Evolutionary conservation across 2,329 filamentous ascomycete species (phyloP).

Genomic region (Immersiporthe knoxdaviesiana): DNA sequence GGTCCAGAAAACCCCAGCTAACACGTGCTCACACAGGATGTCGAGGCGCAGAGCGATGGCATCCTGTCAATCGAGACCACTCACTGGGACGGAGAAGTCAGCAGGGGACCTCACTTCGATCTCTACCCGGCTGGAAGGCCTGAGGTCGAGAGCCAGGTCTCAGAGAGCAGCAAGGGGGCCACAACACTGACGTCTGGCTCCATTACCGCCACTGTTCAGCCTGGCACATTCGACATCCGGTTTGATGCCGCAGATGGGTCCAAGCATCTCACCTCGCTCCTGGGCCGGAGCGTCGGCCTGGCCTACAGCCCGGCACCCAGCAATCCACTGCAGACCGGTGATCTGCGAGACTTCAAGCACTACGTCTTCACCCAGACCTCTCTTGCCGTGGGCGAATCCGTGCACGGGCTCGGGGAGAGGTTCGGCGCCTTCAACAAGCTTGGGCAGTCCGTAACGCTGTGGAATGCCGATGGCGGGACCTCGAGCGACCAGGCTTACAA

Average conservation of each 20-base stretch:
- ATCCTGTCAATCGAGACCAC: constrained; percentile 63
- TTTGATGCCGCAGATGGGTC: constrained; percentile 56
- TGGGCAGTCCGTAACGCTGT: constrained; percentile 69
- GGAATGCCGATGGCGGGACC: constrained; percentile 67
- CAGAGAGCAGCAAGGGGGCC: constrained; percentile 43
- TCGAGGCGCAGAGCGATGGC: constrained; percentile 60
- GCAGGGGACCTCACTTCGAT: constrained; percentile 60
- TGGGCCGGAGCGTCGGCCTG: constrained; percentile 58
- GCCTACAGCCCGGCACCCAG: constrained; percentile 58
- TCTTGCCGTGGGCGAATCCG: constrained; percentile 63
- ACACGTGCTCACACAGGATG: constrained; percentile 43
- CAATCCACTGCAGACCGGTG: constrained; percentile 56
- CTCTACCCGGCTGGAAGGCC: constrained; percentile 58
- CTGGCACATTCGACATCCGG: constrained; percentile 57
- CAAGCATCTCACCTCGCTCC: constrained; percentile 57
- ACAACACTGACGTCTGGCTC: constrained; percentile 56
- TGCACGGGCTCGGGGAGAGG: constrained; percentile 76
- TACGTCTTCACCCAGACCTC: constrained; percentile 62
- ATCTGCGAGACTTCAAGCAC: constrained; percentile 56
- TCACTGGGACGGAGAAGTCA: constrained; percentile 58
- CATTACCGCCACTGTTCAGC: constrained; percentile 55
- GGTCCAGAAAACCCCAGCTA: constrained; percentile 17
- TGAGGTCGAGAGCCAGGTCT: constrained; percentile 43
- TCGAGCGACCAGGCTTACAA: constrained; percentile 74
- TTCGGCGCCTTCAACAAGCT: constrained; percentile 80